A percentile compares a stretch with the other conserved stretches of the same genome.
Evolutionary conservation across 805 yeast genomes (phyloP).

Genomic region (Zygosaccharomyces gambellarensis): DNA sequence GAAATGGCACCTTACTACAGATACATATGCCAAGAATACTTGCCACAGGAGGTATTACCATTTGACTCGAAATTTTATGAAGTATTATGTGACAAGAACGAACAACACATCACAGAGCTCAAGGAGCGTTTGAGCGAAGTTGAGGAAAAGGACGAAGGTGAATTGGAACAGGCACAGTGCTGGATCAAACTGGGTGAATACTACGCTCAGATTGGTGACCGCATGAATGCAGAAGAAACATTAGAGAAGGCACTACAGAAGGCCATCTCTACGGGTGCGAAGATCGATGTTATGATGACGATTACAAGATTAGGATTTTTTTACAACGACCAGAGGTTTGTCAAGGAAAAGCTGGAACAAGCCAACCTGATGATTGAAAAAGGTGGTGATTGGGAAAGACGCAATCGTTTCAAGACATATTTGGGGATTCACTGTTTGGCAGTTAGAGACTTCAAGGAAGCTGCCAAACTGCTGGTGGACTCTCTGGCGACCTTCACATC

Average conservation of each 20-base stretch:
- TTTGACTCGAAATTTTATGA: conserved; percentile 61
- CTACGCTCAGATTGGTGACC: conserved; percentile 81
- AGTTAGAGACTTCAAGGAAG: conserved; percentile 79
- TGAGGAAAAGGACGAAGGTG: conserved; percentile 72
- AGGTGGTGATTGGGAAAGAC: conserved; percentile 99
- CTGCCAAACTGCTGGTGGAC: conserved; percentile 80
- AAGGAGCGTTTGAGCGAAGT: conserved; percentile 43
- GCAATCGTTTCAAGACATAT: conserved; percentile 90
- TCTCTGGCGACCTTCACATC: conserved; percentile 94
- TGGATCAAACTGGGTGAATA: conserved; percentile 82
- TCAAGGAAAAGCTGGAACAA: conserved; percentile 67
- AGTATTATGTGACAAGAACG: conserved; percentile 48
- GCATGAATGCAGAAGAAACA: conserved; percentile 59
- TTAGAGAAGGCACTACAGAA: conserved; percentile 68
- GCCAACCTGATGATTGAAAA: conserved; percentile 76
- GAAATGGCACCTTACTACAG: conserved; percentile 81
- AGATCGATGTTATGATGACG: conserved; percentile 80
- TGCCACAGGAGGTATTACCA: conserved; percentile 34
- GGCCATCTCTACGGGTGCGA: conserved; percentile 82
- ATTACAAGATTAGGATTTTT: conserved; percentile 87
- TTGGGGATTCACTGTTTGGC: conserved; percentile 79
- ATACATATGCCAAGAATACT: conserved; percentile 50
- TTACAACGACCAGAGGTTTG: conserved; percentile 68
- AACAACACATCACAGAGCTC: conserved; percentile 45
- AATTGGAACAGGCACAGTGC: conserved; percentile 69